These are phyloP conservation scores for Exophiala viscosa DNA, from an alignment of 2,329 filamentous ascomycete genomes.

Conservation along the genomic window DNA sequence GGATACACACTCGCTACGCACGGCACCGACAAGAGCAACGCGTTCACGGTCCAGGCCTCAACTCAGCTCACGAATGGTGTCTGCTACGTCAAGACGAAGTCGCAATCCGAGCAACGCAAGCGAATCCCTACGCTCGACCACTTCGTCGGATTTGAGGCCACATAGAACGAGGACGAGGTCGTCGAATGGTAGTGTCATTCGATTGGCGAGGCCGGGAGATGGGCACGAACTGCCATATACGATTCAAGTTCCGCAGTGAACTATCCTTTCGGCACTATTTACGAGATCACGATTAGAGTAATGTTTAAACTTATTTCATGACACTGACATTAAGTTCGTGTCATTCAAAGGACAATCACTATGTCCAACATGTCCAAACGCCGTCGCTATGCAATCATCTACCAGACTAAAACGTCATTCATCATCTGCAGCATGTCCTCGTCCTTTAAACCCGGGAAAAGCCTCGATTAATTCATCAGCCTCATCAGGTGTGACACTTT, in stretches of 20 bases:
- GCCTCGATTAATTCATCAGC: slow-evolving; percentile 57
- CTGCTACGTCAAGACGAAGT: slow-evolving; percentile 14
- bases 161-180: neutral
- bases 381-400: too few species aligned
- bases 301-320: too few species aligned
- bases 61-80: slow-evolving; percentile 13
- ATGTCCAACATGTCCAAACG: too few species aligned
- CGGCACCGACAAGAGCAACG: slow-evolving; percentile 11
- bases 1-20: slow-evolving; percentile 9
- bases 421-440: slow-evolving; percentile 18
- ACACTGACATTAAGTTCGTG: too few species aligned
- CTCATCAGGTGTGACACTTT: slow-evolving; percentile 75
- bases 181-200: slow-evolving; percentile 12
- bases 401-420: slow-evolving; percentile 2
- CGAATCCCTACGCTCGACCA: neutral
- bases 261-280: too few species aligned
- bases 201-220: slow-evolving; percentile 14
- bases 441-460: slow-evolving; percentile 35
- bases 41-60: slow-evolving; percentile 7
- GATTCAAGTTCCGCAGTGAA: slow-evolving; percentile 5
- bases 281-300: too few species aligned
- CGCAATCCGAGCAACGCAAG: neutral
- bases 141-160: neutral
- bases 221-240: slow-evolving; percentile 14
- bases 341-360: too few species aligned